A percentile compares a stretch with the other conserved stretches of the same genome.
Conservation (phyloP, 2,329 filamentous ascomycete genomes). For the Hypoxylon sp. region DNA sequence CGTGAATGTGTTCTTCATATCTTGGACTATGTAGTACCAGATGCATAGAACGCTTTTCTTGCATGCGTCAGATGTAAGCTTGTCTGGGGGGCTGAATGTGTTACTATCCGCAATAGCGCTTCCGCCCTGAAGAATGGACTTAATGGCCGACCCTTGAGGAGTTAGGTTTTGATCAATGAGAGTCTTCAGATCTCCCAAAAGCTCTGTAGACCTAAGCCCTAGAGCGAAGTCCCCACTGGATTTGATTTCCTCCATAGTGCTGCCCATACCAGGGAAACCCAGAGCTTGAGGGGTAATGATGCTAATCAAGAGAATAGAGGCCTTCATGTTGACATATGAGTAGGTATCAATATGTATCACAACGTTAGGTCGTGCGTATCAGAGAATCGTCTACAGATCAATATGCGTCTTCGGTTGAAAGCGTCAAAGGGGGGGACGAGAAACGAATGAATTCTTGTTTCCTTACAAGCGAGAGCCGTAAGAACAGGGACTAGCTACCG, state of each 20-base stretch:
- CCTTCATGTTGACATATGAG: slow-evolving; percentile 44
- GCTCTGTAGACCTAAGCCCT: slow-evolving; percentile 39
- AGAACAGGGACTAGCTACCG: not conserved
- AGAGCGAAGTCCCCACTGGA: slow-evolving; percentile 41
- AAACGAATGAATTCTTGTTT: slow-evolving; percentile 6
- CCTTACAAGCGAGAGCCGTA: slow-evolving; percentile 14
- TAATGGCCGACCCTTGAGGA: slow-evolving; percentile 43
- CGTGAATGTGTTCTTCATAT: slow-evolving; percentile 56
- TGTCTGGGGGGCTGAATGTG: slow-evolving; percentile 45
- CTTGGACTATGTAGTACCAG: slow-evolving; percentile 58
- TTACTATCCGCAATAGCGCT: slow-evolving; percentile 37
- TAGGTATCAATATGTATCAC: slow-evolving; percentile 17
- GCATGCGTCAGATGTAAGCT: slow-evolving; percentile 48
- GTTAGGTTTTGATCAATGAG: slow-evolving; percentile 25
- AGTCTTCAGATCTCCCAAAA: slow-evolving; percentile 48
- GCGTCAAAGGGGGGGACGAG: not conserved
- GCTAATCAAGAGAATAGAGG: slow-evolving; percentile 34
- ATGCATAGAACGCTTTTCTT: slow-evolving; percentile 55
- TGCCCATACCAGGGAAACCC: slow-evolving; percentile 50
- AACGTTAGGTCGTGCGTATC: slow-evolving; percentile 5
- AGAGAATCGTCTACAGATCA: slow-evolving; percentile 2
- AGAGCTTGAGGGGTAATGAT: slow-evolving; percentile 34
- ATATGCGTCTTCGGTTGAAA: not conserved
- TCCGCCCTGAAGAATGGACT: slow-evolving; percentile 43
- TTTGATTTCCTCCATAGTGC: slow-evolving; percentile 48